A percentile compares a stretch with the other conserved stretches of the same genome.
These are phyloP conservation scores for Boletus mariae DNA, from an alignment of 1,284 basidiomycete species.

Conservation along the genomic window DNA sequence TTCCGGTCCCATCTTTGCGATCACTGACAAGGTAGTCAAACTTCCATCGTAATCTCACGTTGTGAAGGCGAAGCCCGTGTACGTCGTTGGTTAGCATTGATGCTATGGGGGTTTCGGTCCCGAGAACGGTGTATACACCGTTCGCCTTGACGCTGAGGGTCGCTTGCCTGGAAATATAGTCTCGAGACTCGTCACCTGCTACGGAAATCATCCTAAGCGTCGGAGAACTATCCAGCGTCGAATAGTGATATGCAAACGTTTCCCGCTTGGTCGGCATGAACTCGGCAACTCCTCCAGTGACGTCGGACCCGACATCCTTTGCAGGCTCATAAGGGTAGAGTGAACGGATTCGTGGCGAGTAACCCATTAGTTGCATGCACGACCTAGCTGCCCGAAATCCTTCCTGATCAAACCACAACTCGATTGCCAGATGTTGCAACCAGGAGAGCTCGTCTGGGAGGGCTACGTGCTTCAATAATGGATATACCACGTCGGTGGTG, in stretches of 20 bases:
- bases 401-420: constrained; percentile 78
- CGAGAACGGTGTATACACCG: constrained; percentile 70
- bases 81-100: constrained; percentile 17
- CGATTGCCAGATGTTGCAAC: constrained; percentile 52
- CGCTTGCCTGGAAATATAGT: constrained; percentile 72
- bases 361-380: constrained; percentile 55
- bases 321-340: constrained; percentile 28
- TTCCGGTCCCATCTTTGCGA: constrained; percentile 44
- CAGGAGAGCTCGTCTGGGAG: constrained; percentile 45
- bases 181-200: constrained; percentile 59
- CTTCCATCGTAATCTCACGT: constrained; percentile 58
- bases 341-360: constrained; percentile 37
- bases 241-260: constrained; percentile 66
- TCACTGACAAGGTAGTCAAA: constrained; percentile 75
- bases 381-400: constrained; percentile 63
- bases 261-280: constrained; percentile 61
- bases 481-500: constrained; percentile 8
- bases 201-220: constrained; percentile 62
- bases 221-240: constrained; percentile 64
- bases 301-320: constrained; percentile 22
- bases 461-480: constrained; percentile 12
- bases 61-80: constrained; percentile 16
- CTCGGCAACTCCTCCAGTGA: constrained; percentile 45
- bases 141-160: constrained; percentile 60
- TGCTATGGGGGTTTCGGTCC: constrained; percentile 46